Conservation (phyloP, 805 yeast genomes). For the Pichia membranifaciens region DNA sequence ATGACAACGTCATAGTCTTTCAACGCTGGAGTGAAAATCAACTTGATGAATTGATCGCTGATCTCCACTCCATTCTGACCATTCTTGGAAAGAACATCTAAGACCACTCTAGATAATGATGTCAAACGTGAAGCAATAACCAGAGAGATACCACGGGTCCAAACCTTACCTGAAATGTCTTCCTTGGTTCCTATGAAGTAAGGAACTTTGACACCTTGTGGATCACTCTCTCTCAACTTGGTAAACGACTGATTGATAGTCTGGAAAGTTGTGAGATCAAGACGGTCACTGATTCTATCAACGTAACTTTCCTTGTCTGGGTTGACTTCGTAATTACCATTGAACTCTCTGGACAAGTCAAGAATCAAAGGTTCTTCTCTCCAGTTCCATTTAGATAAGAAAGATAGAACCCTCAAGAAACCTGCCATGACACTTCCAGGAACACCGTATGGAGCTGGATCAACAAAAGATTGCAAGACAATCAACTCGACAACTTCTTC, state of each 20-base stretch:
- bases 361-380: constrained; percentile 76
- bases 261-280: constrained; percentile 58
- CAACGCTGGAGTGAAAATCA: constrained; percentile 74
- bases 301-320: constrained; percentile 20
- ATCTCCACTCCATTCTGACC: constrained; percentile 22
- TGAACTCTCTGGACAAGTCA: constrained; percentile 57
- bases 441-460: constrained; percentile 74
- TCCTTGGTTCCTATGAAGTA: constrained; percentile 76
- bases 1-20: constrained; percentile 81
- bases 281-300: constrained; percentile 50
- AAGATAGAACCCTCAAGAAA: constrained; percentile 65
- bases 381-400: constrained; percentile 90
- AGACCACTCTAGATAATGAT: constrained; percentile 74
- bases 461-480: constrained; percentile 79
- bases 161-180: constrained; percentile 81
- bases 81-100: constrained; percentile 39
- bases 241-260: constrained; percentile 57
- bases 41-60: constrained; percentile 36
- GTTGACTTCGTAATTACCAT: constrained; percentile 11
- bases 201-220: constrained; percentile 72
- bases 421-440: constrained; percentile 82
- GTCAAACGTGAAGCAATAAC: constrained; percentile 87
- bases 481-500: constrained; percentile 81
- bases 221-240: constrained; percentile 70
- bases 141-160: constrained; percentile 47